Evolutionary conservation across 139 green algal genomes (phyloP).

Genomic region (Volvox reticuliferus): DNA sequence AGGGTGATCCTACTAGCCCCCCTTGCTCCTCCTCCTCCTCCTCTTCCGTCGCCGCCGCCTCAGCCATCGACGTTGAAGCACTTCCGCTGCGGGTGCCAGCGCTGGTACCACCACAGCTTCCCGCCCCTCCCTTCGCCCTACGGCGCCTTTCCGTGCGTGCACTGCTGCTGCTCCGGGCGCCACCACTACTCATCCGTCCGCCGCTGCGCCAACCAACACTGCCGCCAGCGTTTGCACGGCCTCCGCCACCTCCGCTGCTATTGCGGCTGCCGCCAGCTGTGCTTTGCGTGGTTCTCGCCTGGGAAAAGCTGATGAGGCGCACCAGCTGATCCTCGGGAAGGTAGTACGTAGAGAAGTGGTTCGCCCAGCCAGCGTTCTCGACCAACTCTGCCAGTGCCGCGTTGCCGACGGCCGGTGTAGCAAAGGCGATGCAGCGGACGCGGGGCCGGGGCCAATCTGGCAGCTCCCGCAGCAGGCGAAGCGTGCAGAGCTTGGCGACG

Average conservation of each 20-base stretch:
- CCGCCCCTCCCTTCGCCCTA: neutral
- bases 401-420: slow-evolving; percentile 82
- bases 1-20: too few species aligned
- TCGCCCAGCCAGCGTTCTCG: slow-evolving; percentile 65
- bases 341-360: slow-evolving; percentile 73
- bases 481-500: slow-evolving; percentile 78
- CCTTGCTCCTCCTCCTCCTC: neutral
- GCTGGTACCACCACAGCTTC: neutral
- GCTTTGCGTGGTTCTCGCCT: slow-evolving; percentile 6
- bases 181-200: too few species aligned
- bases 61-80: neutral
- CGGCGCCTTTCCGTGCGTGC: neutral
- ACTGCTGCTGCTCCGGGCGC: neutral
- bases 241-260: neutral
- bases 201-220: neutral
- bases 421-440: slow-evolving; percentile 78
- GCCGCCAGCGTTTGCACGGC: neutral
- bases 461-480: slow-evolving; percentile 70
- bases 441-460: slow-evolving; percentile 32
- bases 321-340: slow-evolving; percentile 76
- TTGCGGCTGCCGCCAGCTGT: neutral
- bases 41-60: neutral
- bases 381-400: slow-evolving; percentile 72
- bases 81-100: too few species aligned
- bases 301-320: slow-evolving; percentile 50